Evolutionary conservation across 2,329 filamentous ascomycete species (phyloP).

Genomic region (Fusarium solani-melongenae): DNA sequence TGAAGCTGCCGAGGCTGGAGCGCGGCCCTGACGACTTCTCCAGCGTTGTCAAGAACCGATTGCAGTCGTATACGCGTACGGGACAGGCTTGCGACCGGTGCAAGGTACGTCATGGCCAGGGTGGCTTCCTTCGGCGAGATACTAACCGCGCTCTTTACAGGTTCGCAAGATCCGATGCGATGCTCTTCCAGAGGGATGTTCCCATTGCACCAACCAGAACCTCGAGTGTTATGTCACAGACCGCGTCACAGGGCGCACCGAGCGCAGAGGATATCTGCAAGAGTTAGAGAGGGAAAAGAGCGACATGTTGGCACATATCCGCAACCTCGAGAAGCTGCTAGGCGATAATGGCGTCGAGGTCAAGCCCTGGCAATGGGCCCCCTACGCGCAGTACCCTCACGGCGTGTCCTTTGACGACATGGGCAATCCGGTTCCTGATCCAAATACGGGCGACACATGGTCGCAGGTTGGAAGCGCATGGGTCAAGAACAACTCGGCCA

Average conservation of each 20-base stretch:
- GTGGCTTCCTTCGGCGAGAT: background rate
- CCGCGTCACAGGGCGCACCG: constrained; percentile 84
- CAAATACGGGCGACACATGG: constrained; percentile 46
- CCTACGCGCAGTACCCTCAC: constrained; percentile 44
- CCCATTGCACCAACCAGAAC: constrained; percentile 80
- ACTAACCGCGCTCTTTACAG: constrained; percentile 53
- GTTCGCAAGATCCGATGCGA: constrained; percentile 91
- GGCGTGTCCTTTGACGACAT: constrained; percentile 42
- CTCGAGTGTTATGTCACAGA: constrained; percentile 88
- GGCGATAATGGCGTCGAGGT: constrained; percentile 70
- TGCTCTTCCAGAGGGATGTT: constrained; percentile 81
- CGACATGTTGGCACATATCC: constrained; percentile 74
- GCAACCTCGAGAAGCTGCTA: constrained; percentile 75
- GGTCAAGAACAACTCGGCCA: constrained; percentile 48
- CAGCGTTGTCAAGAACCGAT: constrained; percentile 64
- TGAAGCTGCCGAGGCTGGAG: constrained; percentile 63
- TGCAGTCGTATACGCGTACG: constrained; percentile 70
- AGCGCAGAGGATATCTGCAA: constrained; percentile 81
- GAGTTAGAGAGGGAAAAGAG: constrained; percentile 78
- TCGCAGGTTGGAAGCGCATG: constrained; percentile 47
- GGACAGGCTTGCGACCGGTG: constrained; percentile 91
- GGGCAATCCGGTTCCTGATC: constrained; percentile 36
- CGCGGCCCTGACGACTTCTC: constrained; percentile 64
- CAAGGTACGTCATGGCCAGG: constrained; percentile 67
- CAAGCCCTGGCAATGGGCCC: constrained; percentile 57